Conservation (phyloP, 2,329 filamentous ascomycete species). For the Daldinia eschscholtzii region DNA sequence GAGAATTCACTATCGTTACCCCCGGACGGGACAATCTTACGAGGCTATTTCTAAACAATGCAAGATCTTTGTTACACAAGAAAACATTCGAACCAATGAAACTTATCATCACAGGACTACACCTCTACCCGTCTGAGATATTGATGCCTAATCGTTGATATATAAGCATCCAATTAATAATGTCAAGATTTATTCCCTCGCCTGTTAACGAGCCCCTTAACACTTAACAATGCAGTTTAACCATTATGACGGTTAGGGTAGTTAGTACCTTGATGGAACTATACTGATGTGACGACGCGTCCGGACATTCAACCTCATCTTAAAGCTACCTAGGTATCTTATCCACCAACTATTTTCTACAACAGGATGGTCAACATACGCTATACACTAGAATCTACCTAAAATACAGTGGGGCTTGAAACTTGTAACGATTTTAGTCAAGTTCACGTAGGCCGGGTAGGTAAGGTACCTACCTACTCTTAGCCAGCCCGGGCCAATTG, state of each 20-base stretch:
- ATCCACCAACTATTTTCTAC: not conserved
- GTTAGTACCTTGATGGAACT: not conserved
- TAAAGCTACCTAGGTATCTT: no score
- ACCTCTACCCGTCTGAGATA: not conserved
- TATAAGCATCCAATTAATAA: slow-evolving; percentile 11
- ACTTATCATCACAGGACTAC: not conserved
- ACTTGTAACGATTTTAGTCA: not conserved
- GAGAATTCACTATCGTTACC: not conserved
- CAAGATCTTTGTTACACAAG: not conserved
- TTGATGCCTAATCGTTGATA: slow-evolving; percentile 8
- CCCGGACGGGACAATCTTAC: not conserved
- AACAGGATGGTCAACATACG: not conserved
- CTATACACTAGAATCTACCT: not conserved
- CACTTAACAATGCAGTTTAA: not conserved
- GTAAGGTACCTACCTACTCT: not conserved
- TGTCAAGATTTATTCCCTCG: not conserved
- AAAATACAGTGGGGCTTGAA: not conserved
- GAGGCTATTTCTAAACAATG: not conserved
- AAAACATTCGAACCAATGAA: not conserved
- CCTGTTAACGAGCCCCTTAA: not conserved
- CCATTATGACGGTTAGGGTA: not conserved
- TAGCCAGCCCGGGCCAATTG: not conserved
- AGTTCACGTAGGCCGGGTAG: not conserved
- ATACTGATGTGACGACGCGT: no score
- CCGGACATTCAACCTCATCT: no score